Evolutionary conservation across 2,329 filamentous ascomycete species (phyloP).

Genomic region (Stagonosporopsis chrysanthemi): DNA sequence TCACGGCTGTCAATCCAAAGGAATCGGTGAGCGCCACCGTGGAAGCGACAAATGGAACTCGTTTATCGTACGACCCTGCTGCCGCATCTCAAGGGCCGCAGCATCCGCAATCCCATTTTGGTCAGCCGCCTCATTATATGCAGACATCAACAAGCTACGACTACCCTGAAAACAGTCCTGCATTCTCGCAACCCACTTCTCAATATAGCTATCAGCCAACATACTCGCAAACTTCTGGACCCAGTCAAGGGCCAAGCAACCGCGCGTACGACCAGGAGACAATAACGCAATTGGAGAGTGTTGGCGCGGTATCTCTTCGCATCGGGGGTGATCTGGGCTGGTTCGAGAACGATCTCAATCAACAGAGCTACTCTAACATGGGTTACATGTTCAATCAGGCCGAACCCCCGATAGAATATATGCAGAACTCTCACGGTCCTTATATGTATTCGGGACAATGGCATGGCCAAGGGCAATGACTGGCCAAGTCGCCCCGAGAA

Average conservation of each 20-base stretch:
- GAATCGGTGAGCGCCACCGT: background rate
- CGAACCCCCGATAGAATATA: background rate
- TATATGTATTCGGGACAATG: background rate
- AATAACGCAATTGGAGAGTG: conserved; percentile 3
- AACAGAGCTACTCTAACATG: background rate
- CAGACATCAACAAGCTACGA: background rate
- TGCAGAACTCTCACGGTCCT: background rate
- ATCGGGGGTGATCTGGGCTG: background rate
- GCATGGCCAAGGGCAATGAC: background rate
- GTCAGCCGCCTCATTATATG: background rate
- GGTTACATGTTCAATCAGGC: background rate
- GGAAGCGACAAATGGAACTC: background rate
- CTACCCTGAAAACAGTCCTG: background rate
- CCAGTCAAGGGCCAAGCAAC: background rate
- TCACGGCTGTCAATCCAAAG: conserved; percentile 23
- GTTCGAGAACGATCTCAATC: background rate
- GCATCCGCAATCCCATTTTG: conserved; percentile 3
- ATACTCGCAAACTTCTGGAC: conserved; percentile 4
- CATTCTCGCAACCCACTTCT: conserved; percentile 1
- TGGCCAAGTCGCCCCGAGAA: background rate
- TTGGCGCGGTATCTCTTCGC: background rate
- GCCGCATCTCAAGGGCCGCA: conserved; percentile 2
- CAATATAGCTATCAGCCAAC: background rate
- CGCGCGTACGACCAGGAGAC: conserved; percentile 3
- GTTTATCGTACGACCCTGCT: background rate